Percentiles rank a stretch among this genome's conserved stretches.
Conservation (phyloP, 2,329 filamentous ascomycete species). For the Aspergillus novofumigatus region DNA sequence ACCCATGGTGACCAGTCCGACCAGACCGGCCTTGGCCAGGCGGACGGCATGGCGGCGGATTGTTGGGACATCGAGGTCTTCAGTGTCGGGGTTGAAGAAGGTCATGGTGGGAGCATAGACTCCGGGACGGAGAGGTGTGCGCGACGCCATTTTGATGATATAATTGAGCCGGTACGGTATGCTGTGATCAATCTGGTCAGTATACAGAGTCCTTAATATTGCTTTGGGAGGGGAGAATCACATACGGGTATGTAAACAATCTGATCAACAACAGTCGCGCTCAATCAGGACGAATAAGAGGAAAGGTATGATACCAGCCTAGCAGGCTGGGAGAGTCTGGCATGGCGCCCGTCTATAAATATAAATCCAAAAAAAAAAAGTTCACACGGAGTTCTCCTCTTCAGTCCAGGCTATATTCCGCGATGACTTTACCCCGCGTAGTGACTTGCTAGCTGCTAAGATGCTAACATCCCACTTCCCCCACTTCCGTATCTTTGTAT, state of each 20-base stretch:
- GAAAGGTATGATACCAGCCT: not conserved
- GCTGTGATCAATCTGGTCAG: not conserved
- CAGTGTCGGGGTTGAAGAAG: conserved; percentile 79
- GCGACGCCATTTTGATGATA: conserved; percentile 25
- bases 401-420: not conserved
- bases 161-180: not conserved
- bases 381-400: not conserved
- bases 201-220: not conserved
- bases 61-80: conserved; percentile 74
- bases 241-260: not conserved
- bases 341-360: not conserved
- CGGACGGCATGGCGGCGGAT: conserved; percentile 79
- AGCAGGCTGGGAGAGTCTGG: not conserved
- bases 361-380: not conserved
- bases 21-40: conserved; percentile 71
- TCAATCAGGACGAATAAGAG: not conserved
- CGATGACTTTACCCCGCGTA: not conserved
- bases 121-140: conserved; percentile 67
- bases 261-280: not conserved
- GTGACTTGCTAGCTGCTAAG: not conserved
- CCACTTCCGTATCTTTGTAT: not conserved
- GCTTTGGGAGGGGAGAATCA: not conserved
- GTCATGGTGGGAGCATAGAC: conserved; percentile 90
- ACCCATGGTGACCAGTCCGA: conserved; percentile 79
- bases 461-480: not conserved